Base-by-base conservation (phyloP, 768 basidiomycete genomes). In the Hericium rajendrae region DNA sequence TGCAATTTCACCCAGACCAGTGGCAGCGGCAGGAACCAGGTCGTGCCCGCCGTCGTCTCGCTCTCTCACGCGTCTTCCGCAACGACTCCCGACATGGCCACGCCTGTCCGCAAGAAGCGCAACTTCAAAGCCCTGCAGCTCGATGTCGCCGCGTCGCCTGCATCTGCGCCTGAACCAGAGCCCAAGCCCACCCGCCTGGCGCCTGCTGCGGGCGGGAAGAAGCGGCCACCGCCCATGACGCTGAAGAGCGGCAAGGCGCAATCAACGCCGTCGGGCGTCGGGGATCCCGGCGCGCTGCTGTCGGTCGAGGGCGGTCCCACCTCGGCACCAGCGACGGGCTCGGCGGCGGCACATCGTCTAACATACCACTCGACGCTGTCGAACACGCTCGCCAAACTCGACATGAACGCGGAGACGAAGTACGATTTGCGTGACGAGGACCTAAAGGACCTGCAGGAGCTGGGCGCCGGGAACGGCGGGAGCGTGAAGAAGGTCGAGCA, bases 401-500 rank as follows among this genome's bases (percentile, higher is more conserved):
- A 94, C 63, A 78, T 92, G 74, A 89, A 87, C 65, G 83, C 85
- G 38, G 88, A 91, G 73, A 84, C 85, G 69, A 90, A 90, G 72
- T 85, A 79, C 18, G 89, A 95, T 66, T 73, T 98, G 64, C 77
- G 83, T 64, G 84, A 87, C 64, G 94, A 95, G 69, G 97, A 98
- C 69, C 74, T 99, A 68, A 87, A 87, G 72, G 89, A 94, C 62
- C 68, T 98, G 49, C 81, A 83, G 55, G 97, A 99, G 71, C 78
- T 99, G 3, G 97, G 97, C 3, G 86, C 91, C 62, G 97, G 97
- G 3, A 98, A 98, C 67, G 94, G 97, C 1, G 97, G 97, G 55
- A 97, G 94, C 55, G 97, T 99, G 51, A 94, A 94, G 72, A 91
- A 89, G 72, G 94, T 97, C 16, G 85, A 94, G 71, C 97, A 99